Base-by-base conservation (phyloP, 2,329 filamentous ascomycete genomes). In the Botrytis aclada region DNA sequence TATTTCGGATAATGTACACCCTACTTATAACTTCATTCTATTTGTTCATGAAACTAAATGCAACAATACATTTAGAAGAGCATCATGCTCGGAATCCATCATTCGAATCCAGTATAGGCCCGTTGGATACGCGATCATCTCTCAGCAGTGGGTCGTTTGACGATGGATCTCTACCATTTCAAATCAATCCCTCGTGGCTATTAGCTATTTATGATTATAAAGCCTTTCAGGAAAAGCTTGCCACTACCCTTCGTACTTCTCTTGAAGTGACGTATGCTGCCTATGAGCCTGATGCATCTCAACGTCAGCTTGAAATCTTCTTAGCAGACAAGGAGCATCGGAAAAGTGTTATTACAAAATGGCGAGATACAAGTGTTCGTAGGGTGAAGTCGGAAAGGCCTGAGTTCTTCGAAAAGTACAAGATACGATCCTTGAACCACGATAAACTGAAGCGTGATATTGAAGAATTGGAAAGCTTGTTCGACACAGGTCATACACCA, bases 381-480 rank as follows among this genome's bases (percentile, higher is more conserved):
- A 80, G 82, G 69, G 81, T 84, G 62, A 80, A 83, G 76, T 85
- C 83, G 5, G 83, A 84, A 12, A 83, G 85, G 67, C 82, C 82
- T 7, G 82, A 84, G 73, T 85, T 84, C 75, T 86, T 77, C 81
- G 82, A 61, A 73, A 82, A 77, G 43, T 86, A 85, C 72, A 84
- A 85, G 74, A 83, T 85, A 60, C 83, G 85, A 1, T 86, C 86
- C 64, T 80, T 83, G 39, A 84, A 86, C 71, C 86, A 84, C 72
- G 85, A 86, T 63, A 81, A 79, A 61, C 78, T 86, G 12, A 83
- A 82, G 72, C 80, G 81, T 60, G 84, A 86, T 47, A 72, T 86
- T 18, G 77, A 76, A 18, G 81, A 83, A 0, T 78, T 85, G 7
- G 80, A 81, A 8, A 80, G 81, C n/a, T 78, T 86, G 0, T 78